These are phyloP conservation scores for Calocybe cyanea DNA, from an alignment of 768 basidiomycete species.

Conservation along the genomic window DNA sequence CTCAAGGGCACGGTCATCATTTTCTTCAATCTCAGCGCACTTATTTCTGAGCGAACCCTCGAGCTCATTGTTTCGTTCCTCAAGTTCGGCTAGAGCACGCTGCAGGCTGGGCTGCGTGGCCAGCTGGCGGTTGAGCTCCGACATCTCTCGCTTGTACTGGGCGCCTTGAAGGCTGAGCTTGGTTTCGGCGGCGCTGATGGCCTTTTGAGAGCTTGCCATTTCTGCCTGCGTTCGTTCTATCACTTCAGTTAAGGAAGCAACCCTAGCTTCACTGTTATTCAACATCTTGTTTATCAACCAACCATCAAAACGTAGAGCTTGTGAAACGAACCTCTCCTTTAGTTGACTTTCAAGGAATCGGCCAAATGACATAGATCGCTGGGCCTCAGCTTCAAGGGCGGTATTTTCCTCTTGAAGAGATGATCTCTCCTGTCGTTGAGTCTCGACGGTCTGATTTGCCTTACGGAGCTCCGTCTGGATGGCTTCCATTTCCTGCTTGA, in stretches of 20 bases:
- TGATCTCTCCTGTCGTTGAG: slow-evolving; percentile 47
- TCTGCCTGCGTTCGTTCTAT: slow-evolving; percentile 39
- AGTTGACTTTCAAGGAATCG: slow-evolving; percentile 62
- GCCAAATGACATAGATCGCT: slow-evolving; percentile 56
- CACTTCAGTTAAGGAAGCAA: slow-evolving; percentile 34
- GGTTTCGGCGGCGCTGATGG: slow-evolving; percentile 59
- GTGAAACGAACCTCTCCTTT: slow-evolving; percentile 50
- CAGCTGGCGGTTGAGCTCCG: slow-evolving; percentile 57
- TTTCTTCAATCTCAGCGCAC: slow-evolving; percentile 77
- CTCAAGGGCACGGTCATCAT: slow-evolving; percentile 80
- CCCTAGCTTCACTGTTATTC: slow-evolving; percentile 42
- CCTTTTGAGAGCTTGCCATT: slow-evolving; percentile 52
- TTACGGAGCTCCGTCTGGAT: slow-evolving; percentile 40
- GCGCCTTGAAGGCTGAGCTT: slow-evolving; percentile 59
- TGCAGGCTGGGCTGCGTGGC: slow-evolving; percentile 51
- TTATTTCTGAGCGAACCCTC: slow-evolving; percentile 67
- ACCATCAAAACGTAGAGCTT: background rate
- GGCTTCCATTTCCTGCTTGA: slow-evolving; percentile 32
- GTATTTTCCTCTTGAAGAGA: slow-evolving; percentile 54
- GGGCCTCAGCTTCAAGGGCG: slow-evolving; percentile 58
- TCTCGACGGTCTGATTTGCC: slow-evolving; percentile 29
- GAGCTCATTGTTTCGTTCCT: slow-evolving; percentile 72
- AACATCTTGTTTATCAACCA: slow-evolving; percentile 3
- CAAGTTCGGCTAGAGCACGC: slow-evolving; percentile 52
- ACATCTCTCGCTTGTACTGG: slow-evolving; percentile 63